Evolutionary conservation across 2,329 filamentous ascomycete species (phyloP), one percentile per base, ranked within the genome.

Genomic region (Aspergillus neoniger): DNA sequence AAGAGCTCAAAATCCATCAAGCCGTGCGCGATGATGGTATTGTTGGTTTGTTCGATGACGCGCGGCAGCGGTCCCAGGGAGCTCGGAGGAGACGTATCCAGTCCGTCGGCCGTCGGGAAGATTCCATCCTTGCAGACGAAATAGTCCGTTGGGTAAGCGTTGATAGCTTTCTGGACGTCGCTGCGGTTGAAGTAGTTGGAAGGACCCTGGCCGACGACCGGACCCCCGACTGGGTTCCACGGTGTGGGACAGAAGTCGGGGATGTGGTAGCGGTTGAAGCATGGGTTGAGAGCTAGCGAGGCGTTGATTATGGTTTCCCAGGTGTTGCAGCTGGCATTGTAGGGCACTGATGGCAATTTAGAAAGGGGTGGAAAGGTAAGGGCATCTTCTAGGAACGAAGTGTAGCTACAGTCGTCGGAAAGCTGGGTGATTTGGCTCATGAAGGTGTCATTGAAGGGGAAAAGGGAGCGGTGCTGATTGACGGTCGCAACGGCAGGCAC

Each of bases 241-340:
- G 85, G 77, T 5, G 86, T 69, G 0, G 91, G 91, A 69, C 91
- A 94, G 3, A 86, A 89, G 6, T 86, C 88, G 0, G 85, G 85
- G 7, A 93, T 83, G 41, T 90, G 85, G 75, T 92, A 93, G 5
- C 89, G 80, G 72, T 91, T 87, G 77, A 90, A 95, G 79, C 91
- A 94, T 0, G 91, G 91, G 76, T 94, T 94, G 41, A 86, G 74
- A 3, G 79, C 70, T 2, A 77, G 63, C 7, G 83, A 82, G n/a
- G 86, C 87, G 0, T 79, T 67, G 65, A 77, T 77, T 36, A 90
- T 83, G 14, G 82, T 78, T 53, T 81, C 72, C 70, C 82, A 88
- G 15, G 90, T 69, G 48, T 79, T 77, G 71, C 90, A 92, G 3
- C 79, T 81, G 0, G 74, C 73, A 48, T 71, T 66, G 23, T 77